Base-by-base conservation (phyloP, 1,284 basidiomycete genomes). In the Meira nashicola region DNA sequence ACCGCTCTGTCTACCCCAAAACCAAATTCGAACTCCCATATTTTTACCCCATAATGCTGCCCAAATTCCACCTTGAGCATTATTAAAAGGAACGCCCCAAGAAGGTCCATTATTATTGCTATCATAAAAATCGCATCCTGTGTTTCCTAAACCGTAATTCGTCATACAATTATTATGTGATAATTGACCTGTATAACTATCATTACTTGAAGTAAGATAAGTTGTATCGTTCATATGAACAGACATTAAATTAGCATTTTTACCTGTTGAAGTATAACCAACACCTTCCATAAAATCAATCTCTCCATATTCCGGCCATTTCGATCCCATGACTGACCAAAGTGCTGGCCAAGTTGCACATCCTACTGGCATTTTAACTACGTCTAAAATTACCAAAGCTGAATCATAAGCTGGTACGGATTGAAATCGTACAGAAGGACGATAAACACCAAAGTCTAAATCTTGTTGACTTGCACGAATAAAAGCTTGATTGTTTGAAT, bases 321-420 rank as follows among this genome's bases (percentile, higher is more conserved):
- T 17, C 6, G 17, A 39, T 23, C 52, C 52, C 43, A 33, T 33
- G 3, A 33, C 28, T 33, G 28, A 33, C 43, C 43, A 44, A 25
- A 44, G 3, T 25, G 43, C 43, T 25, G 43, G 43, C 43, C 43
- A 44, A 17, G 43, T 44, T 44, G 43, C 43, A 25, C 43, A 44
- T 17, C 43, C 43, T 17, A 44, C 43, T 4, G 43, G 43, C 43
- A 44, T 44, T 25, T 25, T 44, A 4, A 9, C 17, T 9, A 44
- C 43, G 17, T 44, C 23, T 4, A 25, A 4, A 25, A 44, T 44
- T 46, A 69, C 62, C 54, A 73, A 55, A 23, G 68, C 71, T 17
- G 62, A 62, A 52, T 63, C 61, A 57, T 66, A 70, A 9, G 66
- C 57, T 46, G 66, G 59, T 54, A 68, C 61, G 60, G 62, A 65